Base-by-base conservation (phyloP, 208 protist genomes). In the Acanthamoeba sp. region DNA sequence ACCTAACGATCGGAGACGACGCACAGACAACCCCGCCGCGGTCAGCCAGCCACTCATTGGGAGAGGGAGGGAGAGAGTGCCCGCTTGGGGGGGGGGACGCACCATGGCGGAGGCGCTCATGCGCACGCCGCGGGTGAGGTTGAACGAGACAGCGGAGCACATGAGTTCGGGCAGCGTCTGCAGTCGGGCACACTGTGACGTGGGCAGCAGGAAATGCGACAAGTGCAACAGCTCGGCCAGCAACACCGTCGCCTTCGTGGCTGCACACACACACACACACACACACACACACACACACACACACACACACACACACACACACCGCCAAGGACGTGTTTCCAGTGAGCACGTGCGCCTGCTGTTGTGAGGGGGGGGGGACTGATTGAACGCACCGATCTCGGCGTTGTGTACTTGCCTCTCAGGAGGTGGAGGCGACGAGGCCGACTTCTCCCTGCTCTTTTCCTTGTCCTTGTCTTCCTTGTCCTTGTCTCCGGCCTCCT, bases 171-270 rank as follows among this genome's bases (percentile, higher is more conserved):
- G 76, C 24, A 85, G 76, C 76, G 76, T 64, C 64, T 93, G 89
- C 29, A 93, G 69, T 18, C 89, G 89, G 1, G 95, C 95, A 78
- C 95, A 96, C 52, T 95, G 94, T 7, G 89, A 59, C n/a, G 95
- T 62, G 36, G 95, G 95, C 6, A 96, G 55, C 38, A 96, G 38
- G 64, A 88, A 73, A 66, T 96, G 94, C 0, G 95, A 94, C 29
- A 96, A 20, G 69, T 96, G 91, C 24, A 96, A 55, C 45, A 96
- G 34, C 34, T 96, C 95, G 24, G 78, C 95, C 18, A 96, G 32
- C 42, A 96, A 78, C 0, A 96, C 69, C 10, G 95, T 96, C 29
- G 93, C 88, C 57, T 96, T 96, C 20, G 71, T 94, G 38, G 69
- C 91, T 7, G 90, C 40, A 20, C 27, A 32, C 22, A 84, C 16